These are phyloP conservation scores for Naganishia vishniacii DNA, from an alignment of 768 basidiomycete species.

Conservation along the genomic window DNA sequence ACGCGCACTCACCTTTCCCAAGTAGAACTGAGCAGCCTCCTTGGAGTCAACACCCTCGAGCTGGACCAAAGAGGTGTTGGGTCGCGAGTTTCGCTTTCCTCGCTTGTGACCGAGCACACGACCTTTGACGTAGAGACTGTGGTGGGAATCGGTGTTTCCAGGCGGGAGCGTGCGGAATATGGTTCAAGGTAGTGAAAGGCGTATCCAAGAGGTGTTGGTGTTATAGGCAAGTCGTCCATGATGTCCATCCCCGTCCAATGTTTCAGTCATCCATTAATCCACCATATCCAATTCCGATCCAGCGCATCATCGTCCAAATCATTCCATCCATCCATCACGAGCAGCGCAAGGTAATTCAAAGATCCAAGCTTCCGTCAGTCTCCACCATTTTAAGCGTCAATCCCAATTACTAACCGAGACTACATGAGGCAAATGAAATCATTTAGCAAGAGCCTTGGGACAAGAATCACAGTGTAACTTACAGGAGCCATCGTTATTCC, in stretches of 20 bases:
- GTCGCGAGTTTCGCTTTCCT: constrained; percentile 90
- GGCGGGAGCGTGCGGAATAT: no score
- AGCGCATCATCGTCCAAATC: background rate
- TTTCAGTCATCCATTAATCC: no score
- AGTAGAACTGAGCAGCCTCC: constrained; percentile 94
- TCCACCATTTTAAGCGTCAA: background rate
- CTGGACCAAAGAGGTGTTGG: constrained; percentile 92
- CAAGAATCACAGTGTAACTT: background rate
- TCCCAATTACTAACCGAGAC: constrained; percentile 17
- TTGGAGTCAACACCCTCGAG: constrained; percentile 92
- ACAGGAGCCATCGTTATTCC: constrained; percentile 21
- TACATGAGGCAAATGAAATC: background rate
- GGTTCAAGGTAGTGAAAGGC: no score
- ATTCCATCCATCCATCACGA: constrained; percentile 4
- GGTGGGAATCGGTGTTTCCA: constrained; percentile 3
- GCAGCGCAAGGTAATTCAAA: constrained; percentile 10
- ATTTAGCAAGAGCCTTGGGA: background rate
- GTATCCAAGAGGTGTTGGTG: no score
- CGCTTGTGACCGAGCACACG: constrained; percentile 98
- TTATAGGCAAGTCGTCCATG: background rate
- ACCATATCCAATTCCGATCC: background rate
- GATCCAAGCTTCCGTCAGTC: constrained; percentile 4
- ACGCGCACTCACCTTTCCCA: constrained; percentile 74
- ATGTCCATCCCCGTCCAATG: no score
- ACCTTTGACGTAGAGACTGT: constrained; percentile 90